Evolutionary conservation across 2,329 filamentous ascomycete species (phyloP).

Genomic region (Colletotrichum neosansevieriae): DNA sequence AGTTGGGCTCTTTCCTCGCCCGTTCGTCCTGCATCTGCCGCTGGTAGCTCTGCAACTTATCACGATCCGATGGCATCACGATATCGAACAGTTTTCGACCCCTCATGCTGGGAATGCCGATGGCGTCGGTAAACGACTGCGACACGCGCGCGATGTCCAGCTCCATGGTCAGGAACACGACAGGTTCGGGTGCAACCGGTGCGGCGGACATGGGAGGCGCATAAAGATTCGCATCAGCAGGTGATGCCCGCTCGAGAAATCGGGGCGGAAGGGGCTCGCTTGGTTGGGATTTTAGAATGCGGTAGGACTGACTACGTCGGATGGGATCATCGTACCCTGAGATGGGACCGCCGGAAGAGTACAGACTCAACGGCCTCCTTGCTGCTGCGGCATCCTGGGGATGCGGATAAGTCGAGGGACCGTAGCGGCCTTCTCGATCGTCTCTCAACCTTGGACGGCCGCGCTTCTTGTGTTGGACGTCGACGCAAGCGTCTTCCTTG

Average conservation of each 20-base stretch:
- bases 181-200: conserved; percentile 60
- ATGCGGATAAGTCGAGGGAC: conserved; percentile 61
- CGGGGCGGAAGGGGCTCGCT: conserved; percentile 61
- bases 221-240: conserved; percentile 63
- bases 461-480: conserved; percentile 88
- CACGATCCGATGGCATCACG: conserved; percentile 63
- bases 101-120: conserved; percentile 61
- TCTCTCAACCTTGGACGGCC: conserved; percentile 83
- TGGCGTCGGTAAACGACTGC: conserved; percentile 65
- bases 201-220: conserved; percentile 57
- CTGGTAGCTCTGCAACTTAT: conserved; percentile 64
- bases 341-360: conserved; percentile 58
- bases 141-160: conserved; percentile 70
- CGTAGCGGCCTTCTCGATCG: conserved; percentile 72
- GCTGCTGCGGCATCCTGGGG: conserved; percentile 56
- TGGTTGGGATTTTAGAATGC: conserved; percentile 67
- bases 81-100: conserved; percentile 67
- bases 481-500: conserved; percentile 83
- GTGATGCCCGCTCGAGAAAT: conserved; percentile 64
- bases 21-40: conserved; percentile 69
- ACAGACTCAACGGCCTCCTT: conserved; percentile 62
- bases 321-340: conserved; percentile 61
- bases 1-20: conserved; percentile 68
- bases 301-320: conserved; percentile 61
- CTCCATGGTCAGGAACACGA: conserved; percentile 69